Base-by-base conservation (phyloP, 495 filamentous ascomycete genomes). In the Astrocystis sublimbata region DNA sequence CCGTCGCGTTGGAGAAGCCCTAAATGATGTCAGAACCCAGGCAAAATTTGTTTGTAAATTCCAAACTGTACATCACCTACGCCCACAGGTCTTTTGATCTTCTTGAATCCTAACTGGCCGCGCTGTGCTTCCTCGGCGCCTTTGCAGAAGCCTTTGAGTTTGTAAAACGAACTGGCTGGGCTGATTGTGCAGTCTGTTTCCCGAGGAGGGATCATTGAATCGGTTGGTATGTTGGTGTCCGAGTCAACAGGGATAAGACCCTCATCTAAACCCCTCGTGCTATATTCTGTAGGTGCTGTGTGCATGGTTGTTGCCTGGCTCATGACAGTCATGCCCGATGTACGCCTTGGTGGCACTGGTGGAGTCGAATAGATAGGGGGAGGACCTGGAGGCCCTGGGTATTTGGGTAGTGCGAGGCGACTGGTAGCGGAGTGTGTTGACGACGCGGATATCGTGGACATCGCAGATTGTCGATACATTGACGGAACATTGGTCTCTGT, bases 91-190 rank as follows among this genome's bases (percentile, higher is more conserved):
- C 74, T 67, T 56, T 71, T 75, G 30, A 71, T 66, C 38, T 71
- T 73, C 63, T 75, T 77, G 45, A 77, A 73, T 19, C 76, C 77
- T 13, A 71, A 47, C 3, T 69, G 68, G 12, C 75, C 73, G 23
- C 66, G 68, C 31, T 73, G 65, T 12, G 71, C 67, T 24, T 75
- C 75, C 31, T 69, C 74, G 8, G 76, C 75, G 4, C 77, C 77
- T n/a, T 73, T 74, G 41, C 77, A 79, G 63, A 79, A 76, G 15
- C 75, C 75, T 40, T 79, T 79, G 13, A 71, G 45, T 60, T 71
- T 72, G 31, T 76, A 72, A 61, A 78, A 75, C 3, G 77, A 78
- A 46, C 73, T 75, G 9, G 45, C 47, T 10, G 68, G 63, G 9
- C 61, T 71, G 54, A 79, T 75, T 33, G 56, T 68, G 54, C 70